Conservation (phyloP, 2,329 filamentous ascomycete genomes). For the Penicillium sclerotigenum region DNA sequence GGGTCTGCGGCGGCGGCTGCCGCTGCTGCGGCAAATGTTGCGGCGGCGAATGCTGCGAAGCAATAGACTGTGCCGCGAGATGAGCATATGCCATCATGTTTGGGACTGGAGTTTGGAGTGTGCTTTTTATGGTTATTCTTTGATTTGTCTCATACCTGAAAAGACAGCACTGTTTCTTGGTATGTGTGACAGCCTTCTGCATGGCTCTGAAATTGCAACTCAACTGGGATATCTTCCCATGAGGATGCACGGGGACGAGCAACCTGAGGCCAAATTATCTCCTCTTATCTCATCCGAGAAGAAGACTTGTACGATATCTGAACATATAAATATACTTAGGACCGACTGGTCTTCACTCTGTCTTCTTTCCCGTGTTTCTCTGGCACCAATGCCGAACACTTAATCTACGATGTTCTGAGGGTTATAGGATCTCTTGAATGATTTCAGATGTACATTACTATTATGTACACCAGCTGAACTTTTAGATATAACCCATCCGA, state of each 20-base stretch:
- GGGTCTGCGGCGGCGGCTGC: conserved; percentile 5
- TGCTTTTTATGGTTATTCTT: conserved; percentile 10
- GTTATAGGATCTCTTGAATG: background rate
- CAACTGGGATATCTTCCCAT: background rate
- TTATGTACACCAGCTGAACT: conserved; percentile 15
- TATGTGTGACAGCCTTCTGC: background rate
- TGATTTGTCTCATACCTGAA: background rate
- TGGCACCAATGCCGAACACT: background rate
- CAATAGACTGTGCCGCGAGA: conserved; percentile 12
- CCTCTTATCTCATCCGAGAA: conserved; percentile 1
- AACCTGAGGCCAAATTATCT: background rate
- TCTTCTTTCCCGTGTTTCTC: background rate
- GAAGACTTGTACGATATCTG: conserved; percentile 13
- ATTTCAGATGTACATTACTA: conserved; percentile 20
- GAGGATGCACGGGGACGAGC: background rate
- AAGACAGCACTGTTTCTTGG: conserved; percentile 9
- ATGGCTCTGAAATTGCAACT: background rate
- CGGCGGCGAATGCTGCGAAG: conserved; percentile 7
- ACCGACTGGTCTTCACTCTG: background rate
- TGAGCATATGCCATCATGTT: background rate
- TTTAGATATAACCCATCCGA: conserved; percentile 26
- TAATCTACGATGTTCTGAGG: background rate
- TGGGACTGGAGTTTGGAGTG: conserved; percentile 12
- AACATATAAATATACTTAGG: conserved; percentile 6
- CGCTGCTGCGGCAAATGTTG: background rate